Evolutionary conservation across 257 asterid species (phyloP).

Genomic region (Solanum corneliomulleri): DNA sequence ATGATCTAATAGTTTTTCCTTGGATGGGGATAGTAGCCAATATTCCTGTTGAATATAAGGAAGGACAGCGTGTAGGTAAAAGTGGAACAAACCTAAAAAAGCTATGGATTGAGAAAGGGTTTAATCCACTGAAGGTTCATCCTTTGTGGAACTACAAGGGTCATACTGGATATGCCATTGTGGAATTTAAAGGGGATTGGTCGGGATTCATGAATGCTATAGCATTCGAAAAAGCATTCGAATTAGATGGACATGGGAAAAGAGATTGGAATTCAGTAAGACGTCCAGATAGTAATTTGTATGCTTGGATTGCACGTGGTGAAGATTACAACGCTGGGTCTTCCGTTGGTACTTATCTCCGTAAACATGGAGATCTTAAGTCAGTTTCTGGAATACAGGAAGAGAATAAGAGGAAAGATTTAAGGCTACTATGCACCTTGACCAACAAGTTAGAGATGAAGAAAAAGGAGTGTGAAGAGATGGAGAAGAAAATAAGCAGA

Average conservation of each 20-base stretch:
- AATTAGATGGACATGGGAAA: constrained; percentile 31
- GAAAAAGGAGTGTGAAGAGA: constrained; percentile 27
- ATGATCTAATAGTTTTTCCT: constrained; percentile 49
- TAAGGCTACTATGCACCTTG: constrained; percentile 29
- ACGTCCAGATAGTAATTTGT: not conserved
- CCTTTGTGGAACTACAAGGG: constrained; percentile 35
- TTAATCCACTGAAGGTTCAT: constrained; percentile 29
- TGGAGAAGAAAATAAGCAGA: constrained; percentile 9
- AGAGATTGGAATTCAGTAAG: constrained; percentile 10
- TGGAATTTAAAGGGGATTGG: constrained; percentile 32
- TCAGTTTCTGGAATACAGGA: constrained; percentile 35
- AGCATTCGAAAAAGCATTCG: constrained; percentile 33
- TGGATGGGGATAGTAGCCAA: constrained; percentile 51
- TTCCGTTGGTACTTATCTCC: constrained; percentile 37
- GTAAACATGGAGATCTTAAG: constrained; percentile 59
- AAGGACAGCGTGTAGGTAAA: constrained; percentile 23
- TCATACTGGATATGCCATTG: constrained; percentile 38
- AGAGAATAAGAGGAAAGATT: constrained; percentile 32
- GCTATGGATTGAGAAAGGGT: constrained; percentile 23
- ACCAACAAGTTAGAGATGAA: constrained; percentile 22
- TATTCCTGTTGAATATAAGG: constrained; percentile 17
- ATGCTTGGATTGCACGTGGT: constrained; percentile 51
- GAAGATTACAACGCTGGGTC: constrained; percentile 39
- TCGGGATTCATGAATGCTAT: constrained; percentile 37
- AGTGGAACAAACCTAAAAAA: constrained; percentile 30